A percentile compares a stretch with the other conserved stretches of the same genome.
These are phyloP conservation scores for Cruciata laevipes DNA, from an alignment of 257 asterid genomes.

Conservation along the genomic window DNA sequence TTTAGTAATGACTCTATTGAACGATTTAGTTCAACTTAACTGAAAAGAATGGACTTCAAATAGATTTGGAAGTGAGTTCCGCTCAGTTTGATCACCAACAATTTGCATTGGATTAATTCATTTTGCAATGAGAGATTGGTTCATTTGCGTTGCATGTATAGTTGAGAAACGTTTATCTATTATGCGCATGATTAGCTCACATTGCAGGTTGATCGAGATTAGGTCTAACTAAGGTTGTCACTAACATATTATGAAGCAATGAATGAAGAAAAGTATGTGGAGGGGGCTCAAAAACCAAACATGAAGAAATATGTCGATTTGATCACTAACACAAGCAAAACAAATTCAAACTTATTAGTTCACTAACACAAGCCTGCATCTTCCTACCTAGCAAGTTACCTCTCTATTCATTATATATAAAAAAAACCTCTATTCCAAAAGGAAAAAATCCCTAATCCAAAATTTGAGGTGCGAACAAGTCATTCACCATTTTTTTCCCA, in stretches of 20 bases:
- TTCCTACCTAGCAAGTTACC: not conserved
- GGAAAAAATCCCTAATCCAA: not conserved
- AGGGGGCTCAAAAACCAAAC: not conserved
- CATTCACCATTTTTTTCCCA: not conserved
- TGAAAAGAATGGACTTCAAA: too few relatives aligned
- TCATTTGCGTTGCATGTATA: too few relatives aligned
- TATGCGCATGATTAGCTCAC: too few relatives aligned
- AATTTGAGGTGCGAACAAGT: not conserved
- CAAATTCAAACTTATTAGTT: conserved; percentile 2
- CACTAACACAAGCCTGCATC: not conserved
- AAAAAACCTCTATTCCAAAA: not conserved
- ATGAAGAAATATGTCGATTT: not conserved
- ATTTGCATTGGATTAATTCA: too few relatives aligned
- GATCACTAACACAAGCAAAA: conserved; percentile 2
- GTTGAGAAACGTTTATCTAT: too few relatives aligned
- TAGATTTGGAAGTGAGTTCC: too few relatives aligned
- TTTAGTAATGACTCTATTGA: too few relatives aligned
- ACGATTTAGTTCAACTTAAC: too few relatives aligned
- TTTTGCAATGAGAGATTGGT: too few relatives aligned
- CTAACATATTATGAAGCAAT: not conserved
- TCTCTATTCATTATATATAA: too few relatives aligned
- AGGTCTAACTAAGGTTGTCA: not conserved
- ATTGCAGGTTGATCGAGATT: not conserved
- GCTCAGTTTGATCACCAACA: too few relatives aligned
- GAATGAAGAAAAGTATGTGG: not conserved